Base-by-base conservation (phyloP, 164 flowering plant genomes). In the Tetrastigma voinierianum region DNA sequence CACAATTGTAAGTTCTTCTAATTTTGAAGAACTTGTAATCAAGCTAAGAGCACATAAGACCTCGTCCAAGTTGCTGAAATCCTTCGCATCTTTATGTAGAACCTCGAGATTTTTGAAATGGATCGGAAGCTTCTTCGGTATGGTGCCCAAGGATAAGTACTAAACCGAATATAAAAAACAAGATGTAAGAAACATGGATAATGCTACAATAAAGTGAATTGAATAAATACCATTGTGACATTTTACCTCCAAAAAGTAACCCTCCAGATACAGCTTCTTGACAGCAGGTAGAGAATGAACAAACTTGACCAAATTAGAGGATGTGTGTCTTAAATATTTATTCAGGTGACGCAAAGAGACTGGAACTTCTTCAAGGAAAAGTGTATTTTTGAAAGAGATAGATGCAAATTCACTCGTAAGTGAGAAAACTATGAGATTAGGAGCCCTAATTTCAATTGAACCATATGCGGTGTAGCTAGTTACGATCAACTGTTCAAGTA, bases 381-480 rank as follows among this genome's bases (percentile, higher is more conserved):
- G 60, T 32, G 17, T 18, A 44, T 25, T 57, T 45, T 47, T 25
- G 4, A 55, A 56, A 55, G 56, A 47, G 46, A 73, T 44, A 13
- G 24, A 51, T 32, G 13, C 52, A 8, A 58, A 51, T 12, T 19
- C 9, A 13, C 69, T 61, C 5, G 51, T 10, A 20, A 67, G 49
- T 20, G 46, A 46, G 11, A 72, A 40, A 15, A 0, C 17, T 49
- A 25, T 71, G 45, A 75, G 55, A 19, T 54, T 60, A 24, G 74
- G 74, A 32, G 63, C 75, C 54, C 51, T 51, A 25, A 71, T 54
- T 5, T 18, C 63, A 15, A 75, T n/a, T n/a, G 21, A 51, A 4
- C 55, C 64, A 4, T 49, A 49, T 19, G 43, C 43, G 15, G 51
- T 59, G 40, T 56, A 51, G 51, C 32, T 43, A 9, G 15, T n/a